Evolutionary conservation across 495 filamentous ascomycete genomes (phyloP).

Genomic region (Penicillium argentinense): DNA sequence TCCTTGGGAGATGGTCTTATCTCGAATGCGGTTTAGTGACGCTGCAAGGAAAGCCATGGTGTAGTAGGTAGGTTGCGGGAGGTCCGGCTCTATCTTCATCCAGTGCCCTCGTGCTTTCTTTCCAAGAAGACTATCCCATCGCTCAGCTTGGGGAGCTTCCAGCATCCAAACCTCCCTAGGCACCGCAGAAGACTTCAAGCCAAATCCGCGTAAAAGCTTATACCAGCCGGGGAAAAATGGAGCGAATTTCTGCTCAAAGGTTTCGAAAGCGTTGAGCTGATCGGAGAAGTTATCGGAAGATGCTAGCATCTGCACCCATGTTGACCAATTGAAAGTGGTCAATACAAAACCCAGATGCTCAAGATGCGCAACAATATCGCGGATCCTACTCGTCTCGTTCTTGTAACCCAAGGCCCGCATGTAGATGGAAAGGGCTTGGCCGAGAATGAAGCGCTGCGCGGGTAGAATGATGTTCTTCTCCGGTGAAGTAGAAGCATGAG

Average conservation of each 20-base stretch:
- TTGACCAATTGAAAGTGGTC: constrained; percentile 55
- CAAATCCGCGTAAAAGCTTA: constrained; percentile 30
- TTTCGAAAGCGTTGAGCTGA: constrained; percentile 55
- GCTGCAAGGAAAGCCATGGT: constrained; percentile 56
- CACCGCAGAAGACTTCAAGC: constrained; percentile 28
- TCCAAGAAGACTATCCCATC: constrained; percentile 27
- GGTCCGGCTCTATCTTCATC: constrained; percentile 36
- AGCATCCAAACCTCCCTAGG: constrained; percentile 30
- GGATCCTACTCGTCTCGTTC: constrained; percentile 46
- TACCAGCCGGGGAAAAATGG: constrained; percentile 72
- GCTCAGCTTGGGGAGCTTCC: constrained; percentile 16
- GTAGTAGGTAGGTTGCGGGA: constrained; percentile 51
- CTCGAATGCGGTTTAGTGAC: constrained; percentile 43
- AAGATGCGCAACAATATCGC: constrained; percentile 50
- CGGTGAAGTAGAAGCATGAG: neutral
- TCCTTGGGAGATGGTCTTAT: constrained; percentile 32
- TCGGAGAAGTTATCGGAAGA: constrained; percentile 35
- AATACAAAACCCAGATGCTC: constrained; percentile 63
- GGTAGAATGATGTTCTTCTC: constrained; percentile 37
- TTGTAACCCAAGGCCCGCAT: constrained; percentile 54
- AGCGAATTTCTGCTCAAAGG: constrained; percentile 75
- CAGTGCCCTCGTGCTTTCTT: constrained; percentile 31
- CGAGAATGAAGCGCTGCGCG: constrained; percentile 58
- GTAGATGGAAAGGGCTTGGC: constrained; percentile 57
- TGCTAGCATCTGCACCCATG: constrained; percentile 50